Evolutionary conservation across 768 basidiomycete species (phyloP).

Genomic region (Mycena rebaudengoi): DNA sequence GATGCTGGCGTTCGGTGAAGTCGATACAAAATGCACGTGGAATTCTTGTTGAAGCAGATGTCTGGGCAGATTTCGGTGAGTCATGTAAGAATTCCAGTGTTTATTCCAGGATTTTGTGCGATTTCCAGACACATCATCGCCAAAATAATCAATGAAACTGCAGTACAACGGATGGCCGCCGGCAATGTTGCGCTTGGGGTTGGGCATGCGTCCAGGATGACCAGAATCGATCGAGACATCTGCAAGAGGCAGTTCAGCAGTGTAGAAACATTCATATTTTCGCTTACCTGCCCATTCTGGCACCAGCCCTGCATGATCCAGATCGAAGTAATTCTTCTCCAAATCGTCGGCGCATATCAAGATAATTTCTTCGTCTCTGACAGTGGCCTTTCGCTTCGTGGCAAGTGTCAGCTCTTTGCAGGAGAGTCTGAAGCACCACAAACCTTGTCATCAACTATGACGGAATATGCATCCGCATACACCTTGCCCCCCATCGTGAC

Average conservation of each 20-base stretch:
- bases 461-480: not conserved
- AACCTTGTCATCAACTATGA: not conserved
- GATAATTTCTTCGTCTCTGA: not conserved
- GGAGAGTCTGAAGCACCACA: not conserved
- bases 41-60: constrained; percentile 44
- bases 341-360: not conserved
- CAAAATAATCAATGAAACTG: constrained; percentile 41
- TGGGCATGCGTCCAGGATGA: constrained; percentile 39
- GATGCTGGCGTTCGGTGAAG: constrained; percentile 43
- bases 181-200: constrained; percentile 39
- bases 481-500: not conserved
- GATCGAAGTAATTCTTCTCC: not conserved
- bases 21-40: constrained; percentile 52
- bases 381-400: not conserved
- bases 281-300: not conserved
- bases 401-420: not conserved
- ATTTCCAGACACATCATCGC: constrained; percentile 54
- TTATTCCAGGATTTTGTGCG: constrained; percentile 44
- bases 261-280: not conserved
- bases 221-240: constrained; percentile 22
- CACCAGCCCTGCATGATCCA: not conserved
- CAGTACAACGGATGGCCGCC: constrained; percentile 40
- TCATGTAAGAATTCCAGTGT: constrained; percentile 50
- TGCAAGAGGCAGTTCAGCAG: not conserved
- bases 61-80: constrained; percentile 44